These are phyloP conservation scores for Saccharum hybrid DNA, from an alignment of 202 grass and related monocot species.

Conservation along the genomic window DNA sequence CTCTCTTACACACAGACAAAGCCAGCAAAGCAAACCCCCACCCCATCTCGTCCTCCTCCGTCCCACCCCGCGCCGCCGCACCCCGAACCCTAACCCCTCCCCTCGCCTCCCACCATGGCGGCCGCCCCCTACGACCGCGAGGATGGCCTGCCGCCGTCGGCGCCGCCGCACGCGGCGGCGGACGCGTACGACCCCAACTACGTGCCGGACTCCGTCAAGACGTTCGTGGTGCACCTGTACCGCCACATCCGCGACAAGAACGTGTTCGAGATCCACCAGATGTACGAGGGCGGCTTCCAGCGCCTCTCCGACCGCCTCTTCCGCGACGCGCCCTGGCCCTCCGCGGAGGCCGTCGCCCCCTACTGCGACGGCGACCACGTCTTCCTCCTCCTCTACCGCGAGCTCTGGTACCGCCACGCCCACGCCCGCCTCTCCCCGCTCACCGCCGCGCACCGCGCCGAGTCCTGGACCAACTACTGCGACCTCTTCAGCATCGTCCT, in stretches of 20 bases:
- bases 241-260: slow-evolving; percentile 98
- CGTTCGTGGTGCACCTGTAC: slow-evolving; percentile 94
- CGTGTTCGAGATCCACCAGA: slow-evolving; percentile 99
- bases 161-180: slow-evolving; percentile 37
- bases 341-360: slow-evolving; percentile 76
- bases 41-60: not conserved
- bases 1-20: not conserved
- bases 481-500: slow-evolving; percentile 89
- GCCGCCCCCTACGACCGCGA: slow-evolving; percentile 54
- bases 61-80: slow-evolving; percentile 28
- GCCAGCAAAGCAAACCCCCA: too few relatives aligned
- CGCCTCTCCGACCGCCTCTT: slow-evolving; percentile 95
- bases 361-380: slow-evolving; percentile 96
- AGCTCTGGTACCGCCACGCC: slow-evolving; percentile 98
- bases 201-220: slow-evolving; percentile 96
- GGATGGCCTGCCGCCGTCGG: slow-evolving; percentile 44
- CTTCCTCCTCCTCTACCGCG: slow-evolving; percentile 93
- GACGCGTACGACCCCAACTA: slow-evolving; percentile 82
- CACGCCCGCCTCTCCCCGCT: slow-evolving; percentile 76
- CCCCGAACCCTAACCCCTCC: slow-evolving; percentile 39
- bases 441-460: slow-evolving; percentile 71
- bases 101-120: slow-evolving; percentile 28
- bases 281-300: slow-evolving; percentile 97
- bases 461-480: slow-evolving; percentile 98
- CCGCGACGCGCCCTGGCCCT: slow-evolving; percentile 82